These are phyloP conservation scores for Flaveria bidentis DNA, from an alignment of 129 eudicot genomes.

Conservation along the genomic window DNA sequence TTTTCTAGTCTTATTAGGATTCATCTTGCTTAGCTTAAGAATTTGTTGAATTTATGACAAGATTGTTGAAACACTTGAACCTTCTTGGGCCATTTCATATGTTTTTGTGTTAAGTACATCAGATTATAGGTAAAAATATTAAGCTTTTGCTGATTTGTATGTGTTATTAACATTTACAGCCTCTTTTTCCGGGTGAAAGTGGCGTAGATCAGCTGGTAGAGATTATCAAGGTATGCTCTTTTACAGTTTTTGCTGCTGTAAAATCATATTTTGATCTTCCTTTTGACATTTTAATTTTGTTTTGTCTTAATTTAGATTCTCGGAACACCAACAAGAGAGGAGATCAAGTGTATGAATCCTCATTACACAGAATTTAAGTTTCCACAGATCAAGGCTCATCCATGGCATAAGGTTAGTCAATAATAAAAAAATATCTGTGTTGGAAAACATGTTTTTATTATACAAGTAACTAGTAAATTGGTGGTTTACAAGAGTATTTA, in stretches of 20 bases:
- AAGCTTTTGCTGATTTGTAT: constrained; percentile 10
- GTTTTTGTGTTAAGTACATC: background rate
- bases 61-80: background rate
- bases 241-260: background rate
- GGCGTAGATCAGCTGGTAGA: constrained; percentile 97
- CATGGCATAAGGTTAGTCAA: constrained; percentile 92
- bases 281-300: background rate
- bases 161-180: constrained; percentile 50
- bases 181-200: constrained; percentile 98
- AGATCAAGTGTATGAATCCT: constrained; percentile 97
- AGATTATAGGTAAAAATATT: background rate
- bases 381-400: constrained; percentile 98
- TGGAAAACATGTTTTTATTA: background rate
- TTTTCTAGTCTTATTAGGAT: background rate
- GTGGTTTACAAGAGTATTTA: constrained; percentile 7
- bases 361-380: constrained; percentile 91
- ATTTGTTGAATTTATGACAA: constrained; percentile 6
- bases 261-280: constrained; percentile 5
- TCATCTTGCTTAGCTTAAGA: background rate
- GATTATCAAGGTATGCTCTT: constrained; percentile 67
- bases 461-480: background rate
- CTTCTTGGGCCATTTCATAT: background rate
- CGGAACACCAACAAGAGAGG: constrained; percentile 98
- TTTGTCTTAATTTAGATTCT: constrained; percentile 45
- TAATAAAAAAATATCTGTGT: background rate